Percentiles rank a stretch among this genome's conserved stretches.
phyloP scores from a whole-genome alignment of 2,329 filamentous ascomycete genomes.

The Neoarthrinium moseri region DNA sequence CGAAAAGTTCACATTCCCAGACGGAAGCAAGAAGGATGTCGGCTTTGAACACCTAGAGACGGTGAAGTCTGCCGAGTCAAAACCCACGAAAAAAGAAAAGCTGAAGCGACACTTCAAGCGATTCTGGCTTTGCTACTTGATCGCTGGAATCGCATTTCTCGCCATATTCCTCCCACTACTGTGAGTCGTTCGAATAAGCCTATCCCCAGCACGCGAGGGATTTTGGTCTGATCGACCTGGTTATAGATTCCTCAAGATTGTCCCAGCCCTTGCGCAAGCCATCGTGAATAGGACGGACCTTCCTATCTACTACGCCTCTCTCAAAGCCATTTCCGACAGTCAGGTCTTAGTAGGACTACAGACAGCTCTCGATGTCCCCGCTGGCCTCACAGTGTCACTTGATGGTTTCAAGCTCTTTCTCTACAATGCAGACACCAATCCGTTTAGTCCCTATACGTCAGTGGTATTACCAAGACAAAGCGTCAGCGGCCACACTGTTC shows the following conservation, averaged over 20 bases:
- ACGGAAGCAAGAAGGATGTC: not conserved
- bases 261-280: slow-evolving; percentile 38
- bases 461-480: slow-evolving; percentile 19
- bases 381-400: slow-evolving; percentile 32
- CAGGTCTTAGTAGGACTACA: slow-evolving; percentile 30
- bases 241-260: slow-evolving; percentile 33
- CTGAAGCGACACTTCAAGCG: slow-evolving; percentile 32
- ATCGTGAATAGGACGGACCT: slow-evolving; percentile 34
- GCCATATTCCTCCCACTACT: slow-evolving; percentile 37
- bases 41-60: slow-evolving; percentile 1
- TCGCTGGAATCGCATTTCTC: slow-evolving; percentile 32
- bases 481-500: slow-evolving; percentile 29
- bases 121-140: slow-evolving; percentile 35
- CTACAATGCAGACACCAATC: slow-evolving; percentile 27
- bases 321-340: slow-evolving; percentile 31
- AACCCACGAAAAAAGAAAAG: slow-evolving; percentile 22
- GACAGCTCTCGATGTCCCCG: slow-evolving; percentile 33
- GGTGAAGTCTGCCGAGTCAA: slow-evolving; percentile 8
- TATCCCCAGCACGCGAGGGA: rapidly evolving
- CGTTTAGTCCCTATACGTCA: slow-evolving; percentile 26
- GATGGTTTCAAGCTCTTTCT: slow-evolving; percentile 30
- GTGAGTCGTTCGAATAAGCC: slow-evolving; percentile 28
- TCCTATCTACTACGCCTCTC: slow-evolving; percentile 30
- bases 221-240: not conserved
- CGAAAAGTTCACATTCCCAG: not conserved